Conservation (phyloP, 2,329 filamentous ascomycete species). For the Epichloe bromicola region DNA sequence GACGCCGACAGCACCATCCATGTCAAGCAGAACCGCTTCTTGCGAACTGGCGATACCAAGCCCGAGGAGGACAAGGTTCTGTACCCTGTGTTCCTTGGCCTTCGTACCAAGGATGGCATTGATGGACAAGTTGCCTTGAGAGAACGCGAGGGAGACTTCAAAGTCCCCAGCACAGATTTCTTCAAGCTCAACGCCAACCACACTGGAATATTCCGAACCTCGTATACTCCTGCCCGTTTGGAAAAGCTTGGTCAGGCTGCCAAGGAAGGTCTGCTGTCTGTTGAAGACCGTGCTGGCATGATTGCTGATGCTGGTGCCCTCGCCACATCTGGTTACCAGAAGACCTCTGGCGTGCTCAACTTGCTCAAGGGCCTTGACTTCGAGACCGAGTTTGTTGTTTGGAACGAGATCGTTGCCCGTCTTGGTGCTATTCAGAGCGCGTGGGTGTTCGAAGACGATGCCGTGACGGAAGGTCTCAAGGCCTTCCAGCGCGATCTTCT, state of each 20-base stretch:
- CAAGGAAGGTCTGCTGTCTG: slow-evolving; percentile 54
- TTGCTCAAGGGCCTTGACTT: slow-evolving; percentile 73
- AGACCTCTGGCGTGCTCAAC: slow-evolving; percentile 77
- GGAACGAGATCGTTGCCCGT: slow-evolving; percentile 79
- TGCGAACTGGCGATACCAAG: slow-evolving; percentile 84
- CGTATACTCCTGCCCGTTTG: slow-evolving; percentile 71
- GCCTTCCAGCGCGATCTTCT: slow-evolving; percentile 70
- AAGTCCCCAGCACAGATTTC: slow-evolving; percentile 69
- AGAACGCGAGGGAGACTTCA: slow-evolving; percentile 59
- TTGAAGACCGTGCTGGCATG: slow-evolving; percentile 90
- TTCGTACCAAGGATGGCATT: slow-evolving; percentile 73
- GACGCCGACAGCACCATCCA: slow-evolving; percentile 59
- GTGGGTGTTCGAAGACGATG: slow-evolving; percentile 67
- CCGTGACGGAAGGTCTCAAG: slow-evolving; percentile 62
- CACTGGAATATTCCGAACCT: slow-evolving; percentile 82
- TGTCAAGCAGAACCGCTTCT: slow-evolving; percentile 89
- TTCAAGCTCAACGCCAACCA: slow-evolving; percentile 97
- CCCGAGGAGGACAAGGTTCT: slow-evolving; percentile 81
- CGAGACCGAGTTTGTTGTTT: slow-evolving; percentile 84
- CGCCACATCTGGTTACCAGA: slow-evolving; percentile 82
- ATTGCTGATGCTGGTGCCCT: slow-evolving; percentile 85
- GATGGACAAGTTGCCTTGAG: slow-evolving; percentile 39
- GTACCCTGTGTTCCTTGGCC: slow-evolving; percentile 78
- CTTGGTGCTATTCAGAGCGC: slow-evolving; percentile 67
- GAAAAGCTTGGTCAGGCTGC: slow-evolving; percentile 80